A percentile compares a stretch with the other conserved stretches of the same genome.
Conservation (phyloP, 371 early-diverging fungal species). For the Aphelidium insulamus region DNA sequence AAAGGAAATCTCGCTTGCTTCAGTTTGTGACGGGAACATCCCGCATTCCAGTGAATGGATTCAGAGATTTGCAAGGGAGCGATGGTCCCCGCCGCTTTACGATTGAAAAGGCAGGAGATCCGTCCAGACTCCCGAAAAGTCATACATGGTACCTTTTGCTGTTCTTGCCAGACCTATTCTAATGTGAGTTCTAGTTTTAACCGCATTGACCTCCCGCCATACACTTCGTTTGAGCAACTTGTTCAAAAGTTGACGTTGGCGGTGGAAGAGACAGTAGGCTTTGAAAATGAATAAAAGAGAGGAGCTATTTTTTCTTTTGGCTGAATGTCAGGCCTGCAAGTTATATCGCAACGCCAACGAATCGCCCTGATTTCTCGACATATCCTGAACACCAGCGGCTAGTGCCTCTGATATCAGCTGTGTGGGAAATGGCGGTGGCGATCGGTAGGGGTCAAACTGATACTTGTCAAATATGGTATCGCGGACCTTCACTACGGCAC, state of each 20-base stretch:
- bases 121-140: constrained; percentile 61
- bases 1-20: constrained; percentile 79
- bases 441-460: too few species aligned
- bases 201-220: constrained; percentile 86
- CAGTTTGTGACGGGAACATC: constrained; percentile 97
- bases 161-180: not conserved
- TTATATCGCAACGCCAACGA: too few species aligned
- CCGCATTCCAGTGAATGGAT: constrained; percentile 94
- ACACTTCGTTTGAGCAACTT: constrained; percentile 27
- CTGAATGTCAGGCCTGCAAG: too few species aligned
- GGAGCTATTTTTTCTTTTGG: too few species aligned
- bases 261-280: constrained; percentile 76
- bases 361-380: too few species aligned
- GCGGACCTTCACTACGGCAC: too few species aligned
- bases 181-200: constrained; percentile 41
- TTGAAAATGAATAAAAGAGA: constrained; percentile 57
- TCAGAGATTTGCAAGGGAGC: constrained; percentile 88
- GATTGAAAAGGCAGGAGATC: constrained; percentile 82
- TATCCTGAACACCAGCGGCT: too few species aligned
- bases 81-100: constrained; percentile 91
- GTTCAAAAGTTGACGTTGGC: constrained; percentile 66
- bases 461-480: too few species aligned
- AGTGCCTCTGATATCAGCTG: too few species aligned
- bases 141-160: constrained; percentile 60
- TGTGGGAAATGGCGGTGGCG: too few species aligned